Percentiles rank a stretch among this genome's conserved stretches.
phyloP scores from a whole-genome alignment of 805 yeast species.

The Diddensiella transvaalensis region DNA sequence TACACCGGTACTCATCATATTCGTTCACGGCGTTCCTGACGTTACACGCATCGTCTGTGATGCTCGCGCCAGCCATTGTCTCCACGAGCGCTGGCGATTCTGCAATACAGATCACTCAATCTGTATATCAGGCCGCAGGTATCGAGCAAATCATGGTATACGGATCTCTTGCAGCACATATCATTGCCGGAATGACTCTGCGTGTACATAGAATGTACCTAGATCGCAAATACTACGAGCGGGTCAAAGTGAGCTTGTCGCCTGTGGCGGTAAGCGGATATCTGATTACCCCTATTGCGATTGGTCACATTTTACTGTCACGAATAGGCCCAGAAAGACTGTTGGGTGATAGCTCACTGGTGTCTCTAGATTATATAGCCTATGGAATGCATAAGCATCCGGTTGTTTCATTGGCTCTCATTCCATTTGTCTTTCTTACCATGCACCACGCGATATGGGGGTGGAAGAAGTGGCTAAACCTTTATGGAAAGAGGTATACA shows the following conservation, averaged over 20 bases:
- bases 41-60: constrained; percentile 53
- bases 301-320: constrained; percentile 45
- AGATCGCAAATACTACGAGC: constrained; percentile 28
- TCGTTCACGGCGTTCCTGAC: constrained; percentile 52
- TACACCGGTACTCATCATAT: constrained; percentile 47
- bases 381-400: constrained; percentile 36
- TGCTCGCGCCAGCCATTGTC: constrained; percentile 47
- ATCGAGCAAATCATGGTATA: constrained; percentile 46
- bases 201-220: constrained; percentile 38
- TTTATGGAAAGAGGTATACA: constrained; percentile 13
- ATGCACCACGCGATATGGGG: constrained; percentile 59
- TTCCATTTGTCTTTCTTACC: constrained; percentile 37
- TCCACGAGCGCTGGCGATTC: constrained; percentile 47
- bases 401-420: constrained; percentile 31
- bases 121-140: constrained; percentile 52
- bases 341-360: constrained; percentile 61
- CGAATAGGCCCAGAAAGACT: constrained; percentile 47
- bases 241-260: constrained; percentile 35
- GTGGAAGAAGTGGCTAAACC: constrained; percentile 42
- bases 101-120: constrained; percentile 54
- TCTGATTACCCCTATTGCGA: constrained; percentile 43
- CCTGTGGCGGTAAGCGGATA: constrained; percentile 64
- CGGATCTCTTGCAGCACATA: constrained; percentile 47
- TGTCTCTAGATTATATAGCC: constrained; percentile 50
- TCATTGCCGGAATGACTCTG: constrained; percentile 47